Evolutionary conservation across 257 asterid species (phyloP).

Genomic region (Prunella vulgaris): DNA sequence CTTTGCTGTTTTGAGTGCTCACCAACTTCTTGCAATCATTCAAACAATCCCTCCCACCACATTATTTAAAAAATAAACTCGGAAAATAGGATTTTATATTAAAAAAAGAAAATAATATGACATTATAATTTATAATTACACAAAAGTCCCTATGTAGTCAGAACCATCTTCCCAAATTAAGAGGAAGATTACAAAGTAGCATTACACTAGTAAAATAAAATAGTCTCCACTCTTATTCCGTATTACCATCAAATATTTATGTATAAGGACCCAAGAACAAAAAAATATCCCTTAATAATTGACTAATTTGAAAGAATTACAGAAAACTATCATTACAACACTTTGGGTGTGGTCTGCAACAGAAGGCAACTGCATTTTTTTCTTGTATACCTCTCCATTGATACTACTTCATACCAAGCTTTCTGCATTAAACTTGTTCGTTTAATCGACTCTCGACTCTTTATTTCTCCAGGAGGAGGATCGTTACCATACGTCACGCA

Average conservation of each 20-base stretch:
- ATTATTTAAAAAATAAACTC: not conserved
- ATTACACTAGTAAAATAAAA: slow-evolving; percentile 5
- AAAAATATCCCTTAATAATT: slow-evolving; percentile 33
- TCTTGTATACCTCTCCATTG: slow-evolving; percentile 10
- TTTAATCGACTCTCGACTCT: not conserved
- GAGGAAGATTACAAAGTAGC: slow-evolving; percentile 24
- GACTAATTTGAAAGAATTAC: slow-evolving; percentile 31
- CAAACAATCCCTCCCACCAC: not conserved
- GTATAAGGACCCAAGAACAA: slow-evolving; percentile 16
- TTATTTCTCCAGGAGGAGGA: not conserved
- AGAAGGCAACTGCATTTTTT: not conserved
- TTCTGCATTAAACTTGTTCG: not conserved
- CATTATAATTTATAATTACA: slow-evolving; percentile 17
- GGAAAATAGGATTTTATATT: not conserved
- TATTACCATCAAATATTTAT: slow-evolving; percentile 17
- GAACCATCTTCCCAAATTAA: slow-evolving; percentile 18
- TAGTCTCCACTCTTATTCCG: slow-evolving; percentile 22
- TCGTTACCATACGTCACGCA: slow-evolving; percentile 57
- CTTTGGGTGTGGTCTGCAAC: slow-evolving; percentile 10
- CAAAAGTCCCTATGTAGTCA: slow-evolving; percentile 12
- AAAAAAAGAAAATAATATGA: not conserved
- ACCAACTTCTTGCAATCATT: slow-evolving; percentile 7
- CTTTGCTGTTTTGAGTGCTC: slow-evolving; percentile 8
- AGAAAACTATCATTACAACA: slow-evolving; percentile 26
- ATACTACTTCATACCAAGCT: not conserved